Percentiles rank a stretch among this genome's conserved stretches.
These are phyloP conservation scores for Stagonosporopsis chrysanthemi DNA, from an alignment of 2,329 filamentous ascomycete species.

Conservation along the genomic window DNA sequence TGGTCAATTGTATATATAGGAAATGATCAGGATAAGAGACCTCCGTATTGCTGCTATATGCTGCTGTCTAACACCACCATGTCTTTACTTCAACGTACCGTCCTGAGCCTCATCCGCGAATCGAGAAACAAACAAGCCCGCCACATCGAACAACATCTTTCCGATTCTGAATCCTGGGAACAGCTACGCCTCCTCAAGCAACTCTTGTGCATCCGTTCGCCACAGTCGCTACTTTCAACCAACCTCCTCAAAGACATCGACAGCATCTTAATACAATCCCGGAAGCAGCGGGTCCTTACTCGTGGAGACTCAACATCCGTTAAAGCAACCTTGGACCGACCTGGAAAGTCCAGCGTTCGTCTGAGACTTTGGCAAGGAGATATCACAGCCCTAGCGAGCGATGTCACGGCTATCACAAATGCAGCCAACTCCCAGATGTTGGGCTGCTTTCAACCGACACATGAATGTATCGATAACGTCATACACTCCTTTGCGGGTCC, in stretches of 20 bases:
- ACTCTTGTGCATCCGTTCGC: conserved; percentile 38
- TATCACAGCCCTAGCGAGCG: conserved; percentile 41
- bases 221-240: conserved; percentile 25
- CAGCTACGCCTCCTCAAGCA: conserved; percentile 29
- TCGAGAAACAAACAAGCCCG: conserved; percentile 17
- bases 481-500: conserved; percentile 47
- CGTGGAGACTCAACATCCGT: conserved; percentile 17
- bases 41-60: not conserved
- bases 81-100: conserved; percentile 17
- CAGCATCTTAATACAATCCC: conserved; percentile 20
- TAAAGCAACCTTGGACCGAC: conserved; percentile 1
- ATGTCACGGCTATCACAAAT: conserved; percentile 48
- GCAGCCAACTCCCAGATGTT: conserved; percentile 47
- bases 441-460: conserved; percentile 47
- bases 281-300: conserved; percentile 24
- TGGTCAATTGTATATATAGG: not conserved
- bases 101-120: conserved; percentile 23
- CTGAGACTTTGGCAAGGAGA: conserved; percentile 46
- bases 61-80: not conserved
- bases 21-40: not conserved
- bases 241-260: conserved; percentile 27
- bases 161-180: conserved; percentile 22
- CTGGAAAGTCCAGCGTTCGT: conserved; percentile 4
- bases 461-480: conserved; percentile 49
- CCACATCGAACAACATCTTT: conserved; percentile 22